These are phyloP conservation scores for Populus ilicifolia DNA, from an alignment of 345 rosid genomes.

Conservation along the genomic window DNA sequence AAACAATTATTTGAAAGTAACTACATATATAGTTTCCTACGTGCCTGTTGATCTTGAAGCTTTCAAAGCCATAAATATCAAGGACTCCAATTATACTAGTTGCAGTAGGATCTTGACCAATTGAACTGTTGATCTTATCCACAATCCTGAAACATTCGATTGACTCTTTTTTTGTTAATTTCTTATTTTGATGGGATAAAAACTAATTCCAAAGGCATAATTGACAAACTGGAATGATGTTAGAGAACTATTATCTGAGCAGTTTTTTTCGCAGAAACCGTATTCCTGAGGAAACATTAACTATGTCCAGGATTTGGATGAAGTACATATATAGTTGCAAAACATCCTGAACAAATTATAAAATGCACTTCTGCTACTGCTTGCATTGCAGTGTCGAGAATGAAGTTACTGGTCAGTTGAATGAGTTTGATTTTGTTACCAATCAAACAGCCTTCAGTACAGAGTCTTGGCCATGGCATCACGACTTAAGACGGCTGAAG, in stretches of 20 bases:
- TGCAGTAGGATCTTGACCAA: constrained; percentile 70
- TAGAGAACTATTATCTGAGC: neutral
- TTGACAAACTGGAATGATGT: neutral
- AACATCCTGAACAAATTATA: neutral
- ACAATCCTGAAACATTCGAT: constrained; percentile 54
- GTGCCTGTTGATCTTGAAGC: constrained; percentile 70
- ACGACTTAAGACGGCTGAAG: constrained; percentile 47
- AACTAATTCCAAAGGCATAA: neutral
- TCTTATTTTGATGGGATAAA: neutral
- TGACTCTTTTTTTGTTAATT: constrained; percentile 1
- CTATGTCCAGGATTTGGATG: neutral
- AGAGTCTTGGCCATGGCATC: constrained; percentile 75
- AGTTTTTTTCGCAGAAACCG: neutral
- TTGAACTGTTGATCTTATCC: constrained; percentile 65
- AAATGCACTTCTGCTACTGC: neutral
- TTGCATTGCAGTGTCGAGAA: neutral
- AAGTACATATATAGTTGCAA: neutral
- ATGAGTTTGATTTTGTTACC: constrained; percentile 39
- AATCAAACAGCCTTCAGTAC: constrained; percentile 68
- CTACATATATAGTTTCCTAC: neutral
- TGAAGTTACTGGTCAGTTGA: neutral
- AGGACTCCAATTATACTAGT: constrained; percentile 67
- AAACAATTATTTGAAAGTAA: constrained; percentile 2
- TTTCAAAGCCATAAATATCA: constrained; percentile 76
- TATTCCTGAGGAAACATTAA: neutral